phyloP scores from a whole-genome alignment of 2,329 filamentous ascomycete genomes.

The Penicillium sp. region DNA sequence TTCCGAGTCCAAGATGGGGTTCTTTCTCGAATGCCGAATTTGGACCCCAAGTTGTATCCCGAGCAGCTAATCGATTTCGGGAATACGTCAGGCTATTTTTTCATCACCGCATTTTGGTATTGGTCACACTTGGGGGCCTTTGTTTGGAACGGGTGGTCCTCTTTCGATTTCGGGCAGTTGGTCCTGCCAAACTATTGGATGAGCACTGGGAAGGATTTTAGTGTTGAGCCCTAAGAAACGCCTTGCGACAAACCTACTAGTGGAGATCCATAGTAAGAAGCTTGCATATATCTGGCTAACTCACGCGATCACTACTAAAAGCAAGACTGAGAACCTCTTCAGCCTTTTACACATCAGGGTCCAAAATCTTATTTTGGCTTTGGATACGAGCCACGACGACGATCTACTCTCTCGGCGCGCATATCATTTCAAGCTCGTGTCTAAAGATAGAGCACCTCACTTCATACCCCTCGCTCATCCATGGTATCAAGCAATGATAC shows the following conservation, averaged over 20 bases:
- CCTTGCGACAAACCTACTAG: background rate
- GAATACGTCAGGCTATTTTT: background rate
- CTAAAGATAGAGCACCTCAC: slow-evolving; percentile 11
- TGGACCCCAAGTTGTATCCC: slow-evolving; percentile 3
- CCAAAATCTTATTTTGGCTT: slow-evolving; percentile 1
- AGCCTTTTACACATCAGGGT: background rate
- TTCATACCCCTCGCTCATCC: background rate
- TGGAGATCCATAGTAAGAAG: background rate
- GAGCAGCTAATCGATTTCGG: background rate
- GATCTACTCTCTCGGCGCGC: slow-evolving; percentile 10
- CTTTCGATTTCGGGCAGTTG: background rate
- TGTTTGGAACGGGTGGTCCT: background rate
- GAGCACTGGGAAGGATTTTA: background rate
- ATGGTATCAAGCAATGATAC: slow-evolving; percentile 6
- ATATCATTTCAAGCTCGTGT: slow-evolving; percentile 9
- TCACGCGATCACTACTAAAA: background rate
- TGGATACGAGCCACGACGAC: slow-evolving; percentile 14
- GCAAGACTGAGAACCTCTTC: background rate
- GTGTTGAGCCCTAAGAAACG: background rate
- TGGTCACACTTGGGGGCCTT: background rate
- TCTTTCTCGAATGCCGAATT: background rate
- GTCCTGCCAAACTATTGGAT: background rate
- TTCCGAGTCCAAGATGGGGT: background rate
- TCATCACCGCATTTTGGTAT: background rate
- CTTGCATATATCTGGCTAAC: background rate